Evolutionary conservation across 2,329 filamentous ascomycete species (phyloP).

Genomic region (Alternaria consortialis): DNA sequence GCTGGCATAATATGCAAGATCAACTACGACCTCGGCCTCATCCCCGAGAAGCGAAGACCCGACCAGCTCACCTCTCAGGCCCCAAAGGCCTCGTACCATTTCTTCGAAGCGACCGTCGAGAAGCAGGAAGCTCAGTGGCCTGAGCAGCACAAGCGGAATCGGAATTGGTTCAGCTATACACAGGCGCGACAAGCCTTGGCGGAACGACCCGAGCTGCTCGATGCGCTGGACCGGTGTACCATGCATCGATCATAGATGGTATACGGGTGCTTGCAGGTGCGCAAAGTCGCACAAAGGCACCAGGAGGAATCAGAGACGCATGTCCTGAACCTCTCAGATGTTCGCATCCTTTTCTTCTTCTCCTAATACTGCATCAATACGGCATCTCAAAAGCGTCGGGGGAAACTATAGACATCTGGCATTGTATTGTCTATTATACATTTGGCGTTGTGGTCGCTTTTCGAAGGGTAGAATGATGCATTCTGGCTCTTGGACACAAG

Average conservation of each 20-base stretch:
- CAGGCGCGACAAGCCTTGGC: conserved; percentile 82
- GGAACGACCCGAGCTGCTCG: conserved; percentile 83
- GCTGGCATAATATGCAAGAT: conserved; percentile 89
- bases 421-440: conserved; percentile 25
- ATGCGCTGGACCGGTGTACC: conserved; percentile 84
- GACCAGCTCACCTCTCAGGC: conserved; percentile 64
- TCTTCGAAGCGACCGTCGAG: conserved; percentile 88
- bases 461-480: conserved; percentile 45
- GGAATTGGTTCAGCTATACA: conserved; percentile 87
- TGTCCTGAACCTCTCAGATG: background rate
- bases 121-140: conserved; percentile 90
- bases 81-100: conserved; percentile 80
- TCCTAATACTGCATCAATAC: conserved; percentile 42
- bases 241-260: conserved; percentile 49
- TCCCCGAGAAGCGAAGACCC: conserved; percentile 77
- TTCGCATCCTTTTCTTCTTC: conserved; percentile 16
- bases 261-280: conserved; percentile 19
- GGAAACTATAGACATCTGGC: conserved; percentile 30
- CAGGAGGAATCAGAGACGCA: background rate
- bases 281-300: conserved; percentile 21
- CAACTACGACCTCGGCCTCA: conserved; percentile 84
- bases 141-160: conserved; percentile 88
- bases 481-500: conserved; percentile 35
- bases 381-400: conserved; percentile 42
- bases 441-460: conserved; percentile 47